Base-by-base conservation (phyloP, 2,329 filamentous ascomycete species). In the Elsinoe batatas region DNA sequence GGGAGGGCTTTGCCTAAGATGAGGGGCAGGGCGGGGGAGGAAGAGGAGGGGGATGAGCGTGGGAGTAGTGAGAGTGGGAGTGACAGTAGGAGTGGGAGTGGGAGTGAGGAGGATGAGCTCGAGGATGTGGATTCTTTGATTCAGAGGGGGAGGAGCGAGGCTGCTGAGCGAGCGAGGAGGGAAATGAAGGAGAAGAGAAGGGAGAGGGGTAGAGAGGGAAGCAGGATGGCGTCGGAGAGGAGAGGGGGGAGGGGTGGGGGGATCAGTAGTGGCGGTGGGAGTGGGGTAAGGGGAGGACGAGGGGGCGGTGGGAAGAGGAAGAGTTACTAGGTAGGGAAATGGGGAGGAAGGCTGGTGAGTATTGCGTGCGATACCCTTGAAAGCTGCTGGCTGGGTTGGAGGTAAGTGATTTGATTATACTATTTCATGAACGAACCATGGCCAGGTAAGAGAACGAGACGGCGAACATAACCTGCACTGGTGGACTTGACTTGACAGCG, bases 81-180 rank as follows among this genome's bases (percentile, higher is more conserved):
- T 17, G 53, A 38, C 6, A 55, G 53, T 26, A n/a, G n/a, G 3
- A 30, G 40, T 12, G 42, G 12, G 22, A 44, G 40, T 15, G 53
- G 36, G 40, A n/a, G 26, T 30, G 49, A 43, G 53, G 53, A 55
- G 17, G 1, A 55, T 3, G 38, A 18, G 53, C 53, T 40, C 11
- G 18, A 22, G 26, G 53, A 55, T 12, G 53, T 55, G 17, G 53
- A 55, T 17, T 26, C 15, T 13, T 12, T 55, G 38, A 55, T 55
- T 38, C 22, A 32, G 22, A 44, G 42, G 12, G 53, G 53, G 12
- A 37, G 40, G 42, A 37, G 32, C 18, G 53, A 55, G 17, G 53
- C 53, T 12, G 42, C 17, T 3, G 32, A 44, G 8, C 12, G 53
- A 13, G 38, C 38, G 53, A 46, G 42, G 20, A 30, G 53, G 30